Evolutionary conservation across 306 rosid species (phyloP), one percentile per base, ranked within the genome.

Genomic region (Albizia julibrissin): DNA sequence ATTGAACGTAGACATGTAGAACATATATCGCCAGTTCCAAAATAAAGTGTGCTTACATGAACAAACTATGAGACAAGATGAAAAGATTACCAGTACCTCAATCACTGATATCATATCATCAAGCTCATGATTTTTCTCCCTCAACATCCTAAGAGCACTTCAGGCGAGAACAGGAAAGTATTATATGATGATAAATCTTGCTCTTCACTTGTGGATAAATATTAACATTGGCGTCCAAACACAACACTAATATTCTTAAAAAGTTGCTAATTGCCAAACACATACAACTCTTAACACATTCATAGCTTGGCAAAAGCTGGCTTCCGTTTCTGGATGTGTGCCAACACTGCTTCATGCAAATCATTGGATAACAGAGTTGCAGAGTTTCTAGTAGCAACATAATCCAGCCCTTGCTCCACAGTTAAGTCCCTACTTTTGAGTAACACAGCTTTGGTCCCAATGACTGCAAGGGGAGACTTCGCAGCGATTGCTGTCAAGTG

Each of bases 331-430:
- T 86, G 88, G 46, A 76, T 42, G 0, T 71, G 79, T 3, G 98
- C 97, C 0, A 64, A 47, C 11, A 93, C 69, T 1, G 98, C 95
- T 85, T 95, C 95, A 9, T 71, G 47, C 61, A 95, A 83, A 80
- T 95, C 97, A 67, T 43, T 39, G 2, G 99, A 95, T 5, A 88
- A 31, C 77, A 95, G 80, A 81, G 89, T 88, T 1, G 90, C 90
- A 5, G 99, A 85, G 84, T 95, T 95, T 91, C 94, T 80, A 29
- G 97, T 91, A 8, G 98, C 98, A 29, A 91, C 97, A 76, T 89
- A 93, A 72, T 95, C 98, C 90, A 95, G 82, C 1, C 97, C 98
- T 75, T 91, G 97, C 22, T 89, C 99, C 74, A 90, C 65, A 18
- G 70, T 89, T 76, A 95, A 69, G 79, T 95, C 98, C 83, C 95